Evolutionary conservation across 2,329 filamentous ascomycete species (phyloP), one percentile per base, ranked within the genome.

Genomic region (Epichloe aotearoae): DNA sequence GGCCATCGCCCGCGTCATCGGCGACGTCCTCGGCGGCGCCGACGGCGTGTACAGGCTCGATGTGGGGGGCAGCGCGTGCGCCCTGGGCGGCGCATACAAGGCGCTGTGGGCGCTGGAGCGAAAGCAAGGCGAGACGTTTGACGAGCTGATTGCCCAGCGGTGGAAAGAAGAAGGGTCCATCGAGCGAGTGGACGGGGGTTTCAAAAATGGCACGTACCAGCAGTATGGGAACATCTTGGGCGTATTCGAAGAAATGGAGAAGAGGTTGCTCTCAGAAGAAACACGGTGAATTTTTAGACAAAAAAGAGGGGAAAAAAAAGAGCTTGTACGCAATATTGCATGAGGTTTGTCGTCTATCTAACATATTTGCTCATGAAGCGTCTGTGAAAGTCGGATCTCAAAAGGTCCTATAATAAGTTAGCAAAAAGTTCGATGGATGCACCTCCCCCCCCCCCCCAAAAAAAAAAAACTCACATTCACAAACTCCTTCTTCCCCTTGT

Each of bases 381-480:
- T 70, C 90, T 93, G 73, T 98, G 93, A 68, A 98, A 98, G 68
- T 98, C 93, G 33, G 89, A 96, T 55, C 91, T 83, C 56, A 97
- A 72, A 62, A 95, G 75, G 69, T 97, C 86, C 83, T 88, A 54
- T 45, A 19, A 19, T 23, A 51, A 1, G 26, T 51, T 17, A 52
- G 46, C 37, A 42, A 12, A 26, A 30, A 5, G n/a, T 10, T 12
- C 23, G 46, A 41, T 20, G 4, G 46, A 43, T 23, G 10, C 30
- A 30, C 3, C 26, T 3, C 30, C 39, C 17, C 17, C 8, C 26
- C 26, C 26, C 39, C 39, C 6, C 46, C 39, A 19, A 47, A 3
- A 50, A 38, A 15, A 50, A 42, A 34, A 23, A 43, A 39, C 82
- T 71, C 66, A 88, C 89, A 64, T 98, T 98, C 67, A 98, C 90